Conservation (phyloP, 2,329 filamentous ascomycete genomes). For the Stemphylium vesicarium region DNA sequence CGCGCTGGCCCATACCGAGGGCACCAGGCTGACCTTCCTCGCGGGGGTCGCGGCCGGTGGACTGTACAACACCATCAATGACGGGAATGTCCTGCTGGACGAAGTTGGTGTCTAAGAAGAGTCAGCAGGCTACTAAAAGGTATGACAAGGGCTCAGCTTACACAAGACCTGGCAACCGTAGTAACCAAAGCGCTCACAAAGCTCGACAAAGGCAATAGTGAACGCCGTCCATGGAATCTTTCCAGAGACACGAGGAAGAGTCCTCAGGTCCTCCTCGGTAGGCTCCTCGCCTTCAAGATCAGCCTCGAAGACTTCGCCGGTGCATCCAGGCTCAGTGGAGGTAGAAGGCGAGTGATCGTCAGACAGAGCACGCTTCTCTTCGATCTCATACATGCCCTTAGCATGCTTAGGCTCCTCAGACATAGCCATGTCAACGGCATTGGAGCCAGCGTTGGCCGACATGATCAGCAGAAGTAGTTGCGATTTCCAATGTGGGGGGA, state of each 20-base stretch:
- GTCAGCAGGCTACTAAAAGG: constrained; percentile 7
- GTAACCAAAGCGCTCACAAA: constrained; percentile 80
- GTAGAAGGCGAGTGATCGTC: constrained; percentile 24
- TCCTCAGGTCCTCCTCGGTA: constrained; percentile 66
- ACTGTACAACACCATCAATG: constrained; percentile 44
- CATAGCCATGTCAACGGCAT: constrained; percentile 44
- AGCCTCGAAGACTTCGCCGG: constrained; percentile 40
- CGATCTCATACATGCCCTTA: constrained; percentile 40
- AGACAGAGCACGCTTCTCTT: constrained; percentile 41
- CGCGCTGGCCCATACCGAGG: constrained; percentile 46
- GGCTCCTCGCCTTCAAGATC: constrained; percentile 53
- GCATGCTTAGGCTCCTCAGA: constrained; percentile 44
- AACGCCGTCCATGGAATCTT: constrained; percentile 70
- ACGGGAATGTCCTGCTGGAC: constrained; percentile 46
- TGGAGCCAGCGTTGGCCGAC: constrained; percentile 40
- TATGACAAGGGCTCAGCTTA: constrained; percentile 40
- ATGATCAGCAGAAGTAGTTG: constrained; percentile 26
- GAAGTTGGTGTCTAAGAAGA: constrained; percentile 47
- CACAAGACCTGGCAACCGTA: constrained; percentile 74
- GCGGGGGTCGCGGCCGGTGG: constrained; percentile 39
- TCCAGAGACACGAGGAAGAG: constrained; percentile 68
- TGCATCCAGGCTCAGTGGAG: constrained; percentile 18
- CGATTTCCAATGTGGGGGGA: not conserved
- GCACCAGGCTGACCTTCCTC: constrained; percentile 44
- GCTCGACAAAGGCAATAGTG: constrained; percentile 74